Evolutionary conservation across 2,329 filamentous ascomycete genomes (phyloP).

Genomic region (Calonectria pseudoreteaudii): DNA sequence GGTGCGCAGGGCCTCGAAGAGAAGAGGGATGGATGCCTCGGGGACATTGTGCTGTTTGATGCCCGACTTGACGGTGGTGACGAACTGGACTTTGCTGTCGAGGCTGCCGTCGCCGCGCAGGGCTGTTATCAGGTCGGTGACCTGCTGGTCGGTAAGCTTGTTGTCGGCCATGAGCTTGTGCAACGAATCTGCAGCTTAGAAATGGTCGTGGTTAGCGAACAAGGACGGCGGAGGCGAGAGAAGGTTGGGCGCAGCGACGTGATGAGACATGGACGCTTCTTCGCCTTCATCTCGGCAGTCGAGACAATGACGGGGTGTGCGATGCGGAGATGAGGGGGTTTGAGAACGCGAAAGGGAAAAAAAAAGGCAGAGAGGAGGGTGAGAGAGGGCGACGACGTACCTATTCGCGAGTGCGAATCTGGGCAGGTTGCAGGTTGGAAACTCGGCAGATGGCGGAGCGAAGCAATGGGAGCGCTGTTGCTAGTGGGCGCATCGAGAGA

Average conservation of each 20-base stretch:
- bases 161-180: constrained; percentile 60
- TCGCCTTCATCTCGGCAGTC: constrained; percentile 23
- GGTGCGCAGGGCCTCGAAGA: constrained; percentile 85
- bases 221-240: constrained; percentile 22
- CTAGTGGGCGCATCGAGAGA: constrained; percentile 41
- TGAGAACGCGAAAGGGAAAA: neutral
- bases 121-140: constrained; percentile 64
- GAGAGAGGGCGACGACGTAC: constrained; percentile 26
- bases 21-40: constrained; percentile 74
- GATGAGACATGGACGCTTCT: constrained; percentile 28
- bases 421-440: constrained; percentile 27
- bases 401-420: constrained; percentile 28
- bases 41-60: constrained; percentile 96
- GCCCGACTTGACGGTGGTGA: constrained; percentile 83
- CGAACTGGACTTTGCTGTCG: constrained; percentile 76
- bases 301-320: constrained; percentile 23
- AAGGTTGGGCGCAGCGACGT: constrained; percentile 20
- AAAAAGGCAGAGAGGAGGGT: too few relatives aligned
- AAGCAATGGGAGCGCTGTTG: constrained; percentile 23
- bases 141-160: constrained; percentile 69
- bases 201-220: constrained; percentile 16
- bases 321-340: constrained; percentile 23
- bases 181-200: constrained; percentile 33
- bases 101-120: constrained; percentile 73
- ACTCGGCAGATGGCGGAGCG: constrained; percentile 27